A percentile compares a stretch with the other conserved stretches of the same genome.
Conservation (phyloP, 106 monocot genomes). For the Chionographis japonica region DNA sequence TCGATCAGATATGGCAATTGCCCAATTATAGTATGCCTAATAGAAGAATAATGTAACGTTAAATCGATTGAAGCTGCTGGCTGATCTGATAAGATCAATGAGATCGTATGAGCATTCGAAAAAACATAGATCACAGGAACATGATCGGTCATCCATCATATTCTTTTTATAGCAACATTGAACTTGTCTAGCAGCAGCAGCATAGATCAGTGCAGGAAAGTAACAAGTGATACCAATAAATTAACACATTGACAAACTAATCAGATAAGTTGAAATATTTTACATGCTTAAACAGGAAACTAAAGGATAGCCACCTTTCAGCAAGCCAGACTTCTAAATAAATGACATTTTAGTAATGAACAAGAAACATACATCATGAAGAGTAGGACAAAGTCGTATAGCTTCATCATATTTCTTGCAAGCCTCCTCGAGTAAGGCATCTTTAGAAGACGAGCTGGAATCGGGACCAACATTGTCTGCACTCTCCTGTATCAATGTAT, state of each 20-base stretch:
- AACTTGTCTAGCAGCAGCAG: too few species aligned
- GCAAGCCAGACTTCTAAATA: neutral
- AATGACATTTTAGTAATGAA: neutral
- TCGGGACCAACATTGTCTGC: constrained; percentile 87
- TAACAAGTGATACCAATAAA: too few species aligned
- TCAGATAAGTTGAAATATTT: too few species aligned
- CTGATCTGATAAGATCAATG: too few species aligned
- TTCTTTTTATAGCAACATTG: too few species aligned
- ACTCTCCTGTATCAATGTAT: constrained; percentile 61
- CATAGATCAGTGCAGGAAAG: too few species aligned
- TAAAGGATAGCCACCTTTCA: too few species aligned
- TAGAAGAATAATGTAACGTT: neutral
- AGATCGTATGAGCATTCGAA: too few species aligned
- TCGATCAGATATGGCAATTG: constrained; percentile 96
- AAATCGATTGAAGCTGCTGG: neutral
- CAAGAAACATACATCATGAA: constrained; percentile 76
- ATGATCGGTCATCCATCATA: too few species aligned
- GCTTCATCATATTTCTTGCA: constrained; percentile 98
- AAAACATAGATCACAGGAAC: too few species aligned
- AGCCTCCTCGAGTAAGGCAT: constrained; percentile 94
- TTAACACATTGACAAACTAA: too few species aligned
- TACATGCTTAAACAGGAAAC: too few species aligned
- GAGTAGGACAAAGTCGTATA: constrained; percentile 85
- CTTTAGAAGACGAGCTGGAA: constrained; percentile 68
- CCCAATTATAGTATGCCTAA: constrained; percentile 99